Evolutionary conservation across 1,284 basidiomycete genomes (phyloP).

Genomic region (Apiotrichum akiyoshidainum): DNA sequence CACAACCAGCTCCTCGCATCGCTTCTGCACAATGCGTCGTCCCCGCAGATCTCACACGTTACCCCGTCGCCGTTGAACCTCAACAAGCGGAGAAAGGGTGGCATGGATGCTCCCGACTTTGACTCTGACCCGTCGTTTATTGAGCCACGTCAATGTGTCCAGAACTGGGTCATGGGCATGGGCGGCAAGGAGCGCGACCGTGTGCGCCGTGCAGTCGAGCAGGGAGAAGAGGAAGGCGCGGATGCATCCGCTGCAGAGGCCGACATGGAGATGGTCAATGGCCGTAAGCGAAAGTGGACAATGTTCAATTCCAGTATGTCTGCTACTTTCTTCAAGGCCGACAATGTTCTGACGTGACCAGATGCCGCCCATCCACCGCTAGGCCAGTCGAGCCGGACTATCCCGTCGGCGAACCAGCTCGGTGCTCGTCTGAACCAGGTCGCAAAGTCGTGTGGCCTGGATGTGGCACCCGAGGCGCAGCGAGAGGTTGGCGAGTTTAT

Average conservation of each 20-base stretch:
- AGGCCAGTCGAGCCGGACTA: conserved; percentile 21
- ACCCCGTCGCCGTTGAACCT: conserved; percentile 20
- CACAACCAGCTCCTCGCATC: conserved; percentile 47
- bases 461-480: conserved; percentile 25
- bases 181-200: conserved; percentile 34
- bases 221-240: conserved; percentile 23
- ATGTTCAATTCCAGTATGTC: conserved; percentile 18
- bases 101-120: conserved; percentile 34
- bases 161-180: conserved; percentile 42
- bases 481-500: conserved; percentile 47
- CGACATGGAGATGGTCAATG: conserved; percentile 14
- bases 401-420: conserved; percentile 41
- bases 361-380: conserved; percentile 24
- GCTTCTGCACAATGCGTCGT: conserved; percentile 45
- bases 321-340: not conserved
- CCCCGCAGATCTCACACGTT: conserved; percentile 27
- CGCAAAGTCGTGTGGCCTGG: conserved; percentile 35
- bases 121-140: conserved; percentile 39
- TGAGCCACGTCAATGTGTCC: conserved; percentile 37
- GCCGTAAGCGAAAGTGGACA: conserved; percentile 22
- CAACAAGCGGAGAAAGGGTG: conserved; percentile 35
- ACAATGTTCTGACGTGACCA: not conserved
- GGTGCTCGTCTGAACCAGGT: conserved; percentile 31
- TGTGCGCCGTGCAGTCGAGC: conserved; percentile 20
- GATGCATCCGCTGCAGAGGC: conserved; percentile 11